phyloP scores from a whole-genome alignment of 257 asterid genomes.

The Solanum peruvianum region DNA sequence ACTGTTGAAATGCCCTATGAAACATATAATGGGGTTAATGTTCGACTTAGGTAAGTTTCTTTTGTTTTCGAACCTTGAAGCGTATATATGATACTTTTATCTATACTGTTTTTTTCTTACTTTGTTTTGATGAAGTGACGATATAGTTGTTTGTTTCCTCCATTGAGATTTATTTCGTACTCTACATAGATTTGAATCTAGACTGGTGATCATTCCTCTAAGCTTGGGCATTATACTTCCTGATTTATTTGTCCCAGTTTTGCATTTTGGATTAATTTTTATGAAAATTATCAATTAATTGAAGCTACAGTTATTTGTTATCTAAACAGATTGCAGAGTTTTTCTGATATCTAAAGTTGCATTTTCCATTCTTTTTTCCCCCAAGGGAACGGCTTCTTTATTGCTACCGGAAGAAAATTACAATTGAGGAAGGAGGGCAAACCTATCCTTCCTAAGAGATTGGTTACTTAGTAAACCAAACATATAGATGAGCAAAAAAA shows the following conservation, averaged over 20 bases:
- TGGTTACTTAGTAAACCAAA: too few species aligned
- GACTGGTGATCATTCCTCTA: not conserved
- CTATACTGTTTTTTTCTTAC: not conserved
- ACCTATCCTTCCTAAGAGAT: too few species aligned
- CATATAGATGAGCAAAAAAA: too few species aligned
- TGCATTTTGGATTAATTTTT: not conserved
- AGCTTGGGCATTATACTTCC: not conserved
- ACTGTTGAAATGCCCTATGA: constrained; percentile 99
- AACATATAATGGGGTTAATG: constrained; percentile 87
- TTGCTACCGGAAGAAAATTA: too few species aligned
- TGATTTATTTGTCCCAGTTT: not conserved
- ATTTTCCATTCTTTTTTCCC: not conserved
- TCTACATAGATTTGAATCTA: not conserved
- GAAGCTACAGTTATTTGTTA: not conserved
- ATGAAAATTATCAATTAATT: not conserved
- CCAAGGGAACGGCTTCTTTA: too few species aligned
- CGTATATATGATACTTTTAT: not conserved
- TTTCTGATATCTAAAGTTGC: not conserved
- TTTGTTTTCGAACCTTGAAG: not conserved
- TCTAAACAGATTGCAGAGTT: not conserved
- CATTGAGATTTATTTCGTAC: not conserved
- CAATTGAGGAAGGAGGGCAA: too few species aligned
- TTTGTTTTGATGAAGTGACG: not conserved
- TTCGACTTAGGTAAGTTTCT: constrained; percentile 78
- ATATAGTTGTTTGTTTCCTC: not conserved